phyloP scores from a whole-genome alignment of 2,329 filamentous ascomycete species.

The Dactylellina sp. region DNA sequence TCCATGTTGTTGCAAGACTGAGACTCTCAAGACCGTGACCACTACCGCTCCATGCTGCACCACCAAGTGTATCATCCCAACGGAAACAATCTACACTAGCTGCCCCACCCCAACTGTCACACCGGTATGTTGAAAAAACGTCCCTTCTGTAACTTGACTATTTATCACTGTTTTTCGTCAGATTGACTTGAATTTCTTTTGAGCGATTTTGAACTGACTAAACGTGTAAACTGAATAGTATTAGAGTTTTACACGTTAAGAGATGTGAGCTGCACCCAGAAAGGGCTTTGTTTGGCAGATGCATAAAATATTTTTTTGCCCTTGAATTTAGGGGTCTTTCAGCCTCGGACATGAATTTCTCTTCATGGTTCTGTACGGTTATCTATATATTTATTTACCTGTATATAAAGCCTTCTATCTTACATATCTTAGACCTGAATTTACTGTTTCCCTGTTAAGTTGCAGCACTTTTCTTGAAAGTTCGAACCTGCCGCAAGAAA shows the following conservation, averaged over 20 bases:
- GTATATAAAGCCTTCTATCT: constrained; percentile 10
- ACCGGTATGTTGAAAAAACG: constrained; percentile 19
- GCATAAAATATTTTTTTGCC: too few relatives aligned
- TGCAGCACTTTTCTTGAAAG: too few relatives aligned
- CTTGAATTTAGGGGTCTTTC: background rate
- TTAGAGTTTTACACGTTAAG: background rate
- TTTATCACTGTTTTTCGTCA: too few relatives aligned
- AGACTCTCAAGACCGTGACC: constrained; percentile 21
- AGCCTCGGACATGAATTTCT: too few relatives aligned
- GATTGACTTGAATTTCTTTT: too few relatives aligned
- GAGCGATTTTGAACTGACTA: background rate
- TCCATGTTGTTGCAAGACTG: constrained; percentile 43
- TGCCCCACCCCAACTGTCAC: constrained; percentile 34
- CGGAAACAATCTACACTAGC: constrained; percentile 31
- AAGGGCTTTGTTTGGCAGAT: too few relatives aligned
- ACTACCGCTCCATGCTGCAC: constrained; percentile 39
- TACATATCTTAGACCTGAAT: background rate
- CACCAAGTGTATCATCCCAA: constrained; percentile 44
- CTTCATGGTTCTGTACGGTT: background rate
- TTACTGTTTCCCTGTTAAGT: background rate
- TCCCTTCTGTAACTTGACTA: background rate
- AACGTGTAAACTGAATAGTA: background rate
- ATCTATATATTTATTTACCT: background rate
- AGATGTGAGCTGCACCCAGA: background rate
- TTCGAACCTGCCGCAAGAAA: too few relatives aligned